A percentile compares a stretch with the other conserved stretches of the same genome.
These are phyloP conservation scores for Komagataea norvegica DNA, from an alignment of 1,139 yeast genomes.

Conservation along the genomic window DNA sequence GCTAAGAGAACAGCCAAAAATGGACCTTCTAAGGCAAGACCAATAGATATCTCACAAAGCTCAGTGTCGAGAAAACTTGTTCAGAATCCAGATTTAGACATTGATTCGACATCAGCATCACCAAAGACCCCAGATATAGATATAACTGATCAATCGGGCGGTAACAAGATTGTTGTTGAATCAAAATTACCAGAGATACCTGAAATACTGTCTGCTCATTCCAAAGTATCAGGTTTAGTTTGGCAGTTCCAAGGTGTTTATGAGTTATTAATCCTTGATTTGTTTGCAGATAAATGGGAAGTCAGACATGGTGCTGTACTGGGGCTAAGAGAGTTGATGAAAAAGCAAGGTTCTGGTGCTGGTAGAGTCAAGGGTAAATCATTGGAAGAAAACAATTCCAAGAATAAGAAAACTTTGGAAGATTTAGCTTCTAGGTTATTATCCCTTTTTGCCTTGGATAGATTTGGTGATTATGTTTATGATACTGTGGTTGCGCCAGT, in stretches of 20 bases:
- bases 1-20: constrained; percentile 79
- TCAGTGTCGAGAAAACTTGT: constrained; percentile 56
- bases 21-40: constrained; percentile 43
- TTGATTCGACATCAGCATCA: constrained; percentile 7
- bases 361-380: constrained; percentile 72
- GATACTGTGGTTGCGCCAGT: constrained; percentile 99
- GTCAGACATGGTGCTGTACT: constrained; percentile 93
- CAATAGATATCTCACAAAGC: constrained; percentile 76
- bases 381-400: constrained; percentile 53
- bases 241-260: constrained; percentile 99
- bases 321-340: constrained; percentile 83
- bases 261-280: constrained; percentile 71
- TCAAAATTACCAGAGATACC: constrained; percentile 64
- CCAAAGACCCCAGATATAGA: constrained; percentile 37
- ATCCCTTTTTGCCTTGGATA: constrained; percentile 84
- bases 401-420: constrained; percentile 71
- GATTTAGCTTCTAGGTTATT: constrained; percentile 84
- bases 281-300: constrained; percentile 91
- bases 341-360: constrained; percentile 80
- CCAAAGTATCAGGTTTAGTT: constrained; percentile 69
- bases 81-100: constrained; percentile 10
- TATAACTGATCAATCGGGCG: constrained; percentile 75
- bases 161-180: constrained; percentile 80
- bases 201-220: constrained; percentile 70
- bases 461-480: constrained; percentile 96